These are phyloP conservation scores for Grifola frondosa DNA, from an alignment of 1,284 basidiomycete species.

Conservation along the genomic window DNA sequence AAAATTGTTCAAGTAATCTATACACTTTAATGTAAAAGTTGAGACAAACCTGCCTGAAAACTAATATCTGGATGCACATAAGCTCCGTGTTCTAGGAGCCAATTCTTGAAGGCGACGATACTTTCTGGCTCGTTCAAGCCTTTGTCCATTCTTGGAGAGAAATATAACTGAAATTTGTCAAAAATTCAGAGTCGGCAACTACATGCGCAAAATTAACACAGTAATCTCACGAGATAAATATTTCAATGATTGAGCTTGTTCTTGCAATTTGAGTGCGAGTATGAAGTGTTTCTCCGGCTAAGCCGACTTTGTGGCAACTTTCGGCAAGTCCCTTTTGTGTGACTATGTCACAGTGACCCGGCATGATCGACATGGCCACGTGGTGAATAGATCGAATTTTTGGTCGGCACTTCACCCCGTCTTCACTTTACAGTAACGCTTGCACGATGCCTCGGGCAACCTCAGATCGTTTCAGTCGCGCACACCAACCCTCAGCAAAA, in stretches of 20 bases:
- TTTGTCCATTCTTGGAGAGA: too few species aligned
- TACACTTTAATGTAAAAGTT: slow-evolving; percentile 5
- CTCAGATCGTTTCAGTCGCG: slow-evolving; percentile 75
- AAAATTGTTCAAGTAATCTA: slow-evolving; percentile 13
- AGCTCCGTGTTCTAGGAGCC: slow-evolving; percentile 52
- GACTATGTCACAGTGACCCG: too few species aligned
- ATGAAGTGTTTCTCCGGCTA: too few species aligned
- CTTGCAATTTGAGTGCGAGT: too few species aligned
- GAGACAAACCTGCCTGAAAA: slow-evolving; percentile 43
- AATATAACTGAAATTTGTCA: too few species aligned
- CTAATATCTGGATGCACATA: slow-evolving; percentile 44
- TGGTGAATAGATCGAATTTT: background rate
- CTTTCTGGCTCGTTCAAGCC: slow-evolving; percentile 9
- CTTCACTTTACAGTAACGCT: background rate
- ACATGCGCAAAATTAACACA: too few species aligned
- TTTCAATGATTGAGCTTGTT: too few species aligned
- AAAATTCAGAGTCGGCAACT: too few species aligned
- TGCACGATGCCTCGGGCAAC: slow-evolving; percentile 86
- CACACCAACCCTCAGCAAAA: slow-evolving; percentile 76
- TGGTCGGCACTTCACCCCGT: background rate
- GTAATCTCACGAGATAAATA: too few species aligned
- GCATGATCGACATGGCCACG: too few species aligned
- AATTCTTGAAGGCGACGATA: slow-evolving; percentile 38
- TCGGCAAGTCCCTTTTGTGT: too few species aligned
- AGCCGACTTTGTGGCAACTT: too few species aligned